These are phyloP conservation scores for Luvunga scandens DNA, from an alignment of 345 rosid species.

Conservation along the genomic window DNA sequence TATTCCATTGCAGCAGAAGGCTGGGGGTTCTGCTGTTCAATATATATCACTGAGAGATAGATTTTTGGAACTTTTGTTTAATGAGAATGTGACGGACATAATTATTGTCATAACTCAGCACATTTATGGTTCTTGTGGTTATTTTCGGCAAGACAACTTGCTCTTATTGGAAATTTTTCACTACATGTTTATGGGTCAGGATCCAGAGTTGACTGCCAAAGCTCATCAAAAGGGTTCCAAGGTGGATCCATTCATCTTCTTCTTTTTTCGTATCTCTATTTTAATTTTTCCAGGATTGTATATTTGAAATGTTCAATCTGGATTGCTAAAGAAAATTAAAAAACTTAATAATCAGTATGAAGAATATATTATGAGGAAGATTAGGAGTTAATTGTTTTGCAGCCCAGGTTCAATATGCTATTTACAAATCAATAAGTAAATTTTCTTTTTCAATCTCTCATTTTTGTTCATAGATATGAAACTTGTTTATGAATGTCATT, in stretches of 20 bases:
- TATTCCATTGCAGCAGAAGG: conserved; percentile 59
- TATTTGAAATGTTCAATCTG: background rate
- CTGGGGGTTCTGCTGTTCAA: conserved; percentile 62
- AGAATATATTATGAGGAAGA: background rate
- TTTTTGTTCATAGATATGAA: background rate
- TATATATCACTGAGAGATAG: conserved; percentile 71
- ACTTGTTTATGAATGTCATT: background rate
- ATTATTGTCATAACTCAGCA: conserved; percentile 66
- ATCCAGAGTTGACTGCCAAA: conserved; percentile 61
- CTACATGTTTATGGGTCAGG: conserved; percentile 73
- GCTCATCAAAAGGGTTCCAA: conserved; percentile 47
- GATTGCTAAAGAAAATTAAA: background rate
- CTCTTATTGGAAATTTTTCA: conserved; percentile 77
- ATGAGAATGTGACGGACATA: conserved; percentile 81
- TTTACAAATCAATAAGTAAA: background rate
- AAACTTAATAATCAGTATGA: background rate
- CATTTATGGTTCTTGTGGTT: conserved; percentile 44
- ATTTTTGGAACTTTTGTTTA: conserved; percentile 72
- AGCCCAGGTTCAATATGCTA: background rate
- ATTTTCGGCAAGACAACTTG: conserved; percentile 77
- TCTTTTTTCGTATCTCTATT: background rate
- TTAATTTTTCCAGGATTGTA: background rate
- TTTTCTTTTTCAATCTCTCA: background rate
- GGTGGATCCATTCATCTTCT: conserved; percentile 28
- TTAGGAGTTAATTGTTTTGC: background rate